These are phyloP conservation scores for Trichoderma koningiopsis DNA, from an alignment of 2,329 filamentous ascomycete species.

Conservation along the genomic window DNA sequence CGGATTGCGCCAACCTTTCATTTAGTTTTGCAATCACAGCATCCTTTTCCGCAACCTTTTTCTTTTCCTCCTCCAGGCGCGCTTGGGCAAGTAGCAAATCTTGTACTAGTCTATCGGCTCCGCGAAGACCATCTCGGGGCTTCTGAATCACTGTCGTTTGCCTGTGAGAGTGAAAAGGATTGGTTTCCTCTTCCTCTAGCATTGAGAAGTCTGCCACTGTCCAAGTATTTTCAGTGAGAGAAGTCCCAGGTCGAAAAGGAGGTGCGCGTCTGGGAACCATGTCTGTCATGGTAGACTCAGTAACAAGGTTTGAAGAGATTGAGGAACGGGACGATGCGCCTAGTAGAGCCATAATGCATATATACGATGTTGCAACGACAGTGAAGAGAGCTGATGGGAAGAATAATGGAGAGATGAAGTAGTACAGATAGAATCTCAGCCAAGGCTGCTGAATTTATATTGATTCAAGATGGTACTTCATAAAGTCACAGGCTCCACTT, in stretches of 20 bases:
- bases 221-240: too few species aligned
- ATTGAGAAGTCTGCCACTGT: too few species aligned
- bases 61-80: slow-evolving; percentile 5
- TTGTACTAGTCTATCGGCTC: neutral
- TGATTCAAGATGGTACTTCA: neutral
- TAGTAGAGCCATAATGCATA: neutral
- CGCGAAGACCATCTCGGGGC: neutral
- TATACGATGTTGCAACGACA: neutral
- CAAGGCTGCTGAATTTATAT: neutral
- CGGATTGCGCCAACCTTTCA: neutral
- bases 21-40: neutral
- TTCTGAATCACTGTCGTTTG: slow-evolving; percentile 7
- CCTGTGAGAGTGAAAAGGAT: neutral
- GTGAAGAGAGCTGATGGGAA: neutral
- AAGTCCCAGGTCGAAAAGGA: neutral
- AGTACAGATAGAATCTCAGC: neutral
- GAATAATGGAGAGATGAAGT: neutral
- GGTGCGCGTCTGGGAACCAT: neutral
- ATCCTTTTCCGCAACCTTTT: neutral
- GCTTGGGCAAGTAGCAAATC: neutral
- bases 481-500: neutral
- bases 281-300: neutral
- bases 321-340: neutral
- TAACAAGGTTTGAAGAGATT: neutral
- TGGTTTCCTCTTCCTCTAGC: neutral